Evolutionary conservation across 192 early-diverging fungal species (phyloP).

Genomic region (Coemansia sp.): DNA sequence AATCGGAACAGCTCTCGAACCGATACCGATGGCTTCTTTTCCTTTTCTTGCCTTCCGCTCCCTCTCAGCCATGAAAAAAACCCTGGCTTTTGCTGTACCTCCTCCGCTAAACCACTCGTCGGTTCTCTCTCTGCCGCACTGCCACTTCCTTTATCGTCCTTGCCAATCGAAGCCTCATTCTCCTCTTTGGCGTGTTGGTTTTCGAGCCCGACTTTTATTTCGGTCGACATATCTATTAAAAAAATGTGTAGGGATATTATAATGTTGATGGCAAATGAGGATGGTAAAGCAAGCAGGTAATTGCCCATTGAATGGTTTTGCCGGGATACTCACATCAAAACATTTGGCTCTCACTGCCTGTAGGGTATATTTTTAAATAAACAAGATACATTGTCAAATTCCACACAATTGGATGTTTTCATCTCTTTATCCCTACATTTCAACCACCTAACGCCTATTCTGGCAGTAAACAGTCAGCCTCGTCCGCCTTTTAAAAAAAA

Average conservation of each 20-base stretch:
- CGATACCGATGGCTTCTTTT: constrained; percentile 57
- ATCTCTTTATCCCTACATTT: background rate
- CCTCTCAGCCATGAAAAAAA: no score
- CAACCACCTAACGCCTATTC: background rate
- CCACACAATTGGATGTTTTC: background rate
- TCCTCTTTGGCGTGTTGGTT: background rate
- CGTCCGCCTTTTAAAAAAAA: background rate
- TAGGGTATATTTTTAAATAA: background rate
- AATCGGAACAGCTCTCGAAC: constrained; percentile 71
- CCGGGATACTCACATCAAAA: background rate
- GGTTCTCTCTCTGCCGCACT: background rate
- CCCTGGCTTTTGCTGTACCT: no score
- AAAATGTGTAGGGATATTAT: background rate
- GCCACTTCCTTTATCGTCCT: background rate
- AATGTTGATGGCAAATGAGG: background rate
- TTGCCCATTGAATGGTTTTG: background rate
- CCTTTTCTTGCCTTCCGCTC: background rate
- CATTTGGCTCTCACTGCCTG: background rate
- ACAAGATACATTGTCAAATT: background rate
- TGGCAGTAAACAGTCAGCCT: constrained; percentile 3
- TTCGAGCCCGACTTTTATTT: background rate
- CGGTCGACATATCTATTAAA: background rate
- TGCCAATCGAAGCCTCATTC: background rate
- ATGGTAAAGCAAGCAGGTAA: no score
- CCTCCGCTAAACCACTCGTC: background rate